phyloP scores from a whole-genome alignment of 208 protist species.

The Lotmaria passim region DNA sequence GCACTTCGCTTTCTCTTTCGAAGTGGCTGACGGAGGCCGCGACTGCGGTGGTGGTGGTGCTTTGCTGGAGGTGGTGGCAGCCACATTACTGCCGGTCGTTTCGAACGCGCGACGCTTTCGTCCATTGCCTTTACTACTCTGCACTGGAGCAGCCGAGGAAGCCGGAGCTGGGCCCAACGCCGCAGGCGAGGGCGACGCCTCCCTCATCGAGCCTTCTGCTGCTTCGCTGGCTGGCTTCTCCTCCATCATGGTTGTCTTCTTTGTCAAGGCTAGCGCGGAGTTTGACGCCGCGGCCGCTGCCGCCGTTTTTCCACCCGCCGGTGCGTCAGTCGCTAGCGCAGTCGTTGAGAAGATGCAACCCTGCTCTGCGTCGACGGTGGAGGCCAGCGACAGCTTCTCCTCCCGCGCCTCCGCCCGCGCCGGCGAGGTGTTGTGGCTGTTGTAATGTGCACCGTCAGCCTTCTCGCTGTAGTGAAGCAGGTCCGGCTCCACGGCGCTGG shows the following conservation, averaged over 20 bases:
- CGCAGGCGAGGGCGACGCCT: background rate
- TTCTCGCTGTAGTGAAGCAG: too few species aligned
- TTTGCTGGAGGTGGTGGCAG: background rate
- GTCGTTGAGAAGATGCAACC: too few species aligned
- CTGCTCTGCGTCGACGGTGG: background rate
- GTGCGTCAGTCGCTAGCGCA: background rate
- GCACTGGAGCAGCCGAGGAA: background rate
- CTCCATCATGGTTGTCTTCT: too few species aligned
- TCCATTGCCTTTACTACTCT: background rate
- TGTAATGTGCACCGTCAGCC: background rate
- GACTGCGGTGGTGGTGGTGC: background rate
- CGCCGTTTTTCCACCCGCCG: background rate
- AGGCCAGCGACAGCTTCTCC: background rate
- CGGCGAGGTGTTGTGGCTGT: constrained; percentile 2
- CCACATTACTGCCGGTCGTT: too few species aligned
- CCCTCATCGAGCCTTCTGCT: background rate
- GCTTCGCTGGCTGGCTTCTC: background rate
- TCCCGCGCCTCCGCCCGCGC: background rate
- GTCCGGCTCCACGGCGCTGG: background rate
- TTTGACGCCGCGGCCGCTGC: background rate
- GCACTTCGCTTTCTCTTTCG: constrained; percentile 28
- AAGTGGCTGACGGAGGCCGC: background rate
- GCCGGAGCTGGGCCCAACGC: background rate
- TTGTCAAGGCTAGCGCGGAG: too few species aligned
- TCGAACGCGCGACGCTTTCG: constrained; percentile 8